A percentile compares a stretch with the other conserved stretches of the same genome.
These are phyloP conservation scores for Phaeosphaeriaceae sp. DNA, from an alignment of 2,329 filamentous ascomycete species.

Conservation along the genomic window DNA sequence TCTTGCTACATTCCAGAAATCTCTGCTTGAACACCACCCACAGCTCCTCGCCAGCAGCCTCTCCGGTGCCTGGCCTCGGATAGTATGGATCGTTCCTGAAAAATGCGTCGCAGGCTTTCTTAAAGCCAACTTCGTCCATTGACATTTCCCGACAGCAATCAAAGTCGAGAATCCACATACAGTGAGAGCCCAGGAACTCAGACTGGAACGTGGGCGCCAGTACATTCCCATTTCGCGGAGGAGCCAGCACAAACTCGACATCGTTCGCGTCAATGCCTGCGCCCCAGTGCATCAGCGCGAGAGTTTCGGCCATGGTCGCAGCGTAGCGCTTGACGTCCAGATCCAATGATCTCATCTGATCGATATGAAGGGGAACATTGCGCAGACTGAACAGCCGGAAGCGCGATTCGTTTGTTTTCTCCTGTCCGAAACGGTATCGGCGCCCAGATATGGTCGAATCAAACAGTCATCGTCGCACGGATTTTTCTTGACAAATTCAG, in stretches of 20 bases:
- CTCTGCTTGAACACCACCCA: slow-evolving; percentile 12
- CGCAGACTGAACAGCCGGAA: slow-evolving; percentile 51
- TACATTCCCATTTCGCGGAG: slow-evolving; percentile 8
- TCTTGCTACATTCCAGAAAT: slow-evolving; percentile 9
- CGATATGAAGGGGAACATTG: slow-evolving; percentile 59
- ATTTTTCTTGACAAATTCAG: slow-evolving; percentile 20
- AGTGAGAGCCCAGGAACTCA: slow-evolving; percentile 12
- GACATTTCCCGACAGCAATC: slow-evolving; percentile 62
- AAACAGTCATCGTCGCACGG: slow-evolving; percentile 54
- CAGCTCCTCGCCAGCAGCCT: slow-evolving; percentile 14
- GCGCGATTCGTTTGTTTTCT: slow-evolving; percentile 8
- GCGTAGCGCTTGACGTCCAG: slow-evolving; percentile 50
- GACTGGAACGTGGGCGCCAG: slow-evolving; percentile 13
- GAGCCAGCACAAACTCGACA: slow-evolving; percentile 62
- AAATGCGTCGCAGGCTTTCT: slow-evolving; percentile 54
- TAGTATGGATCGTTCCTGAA: slow-evolving; percentile 62
- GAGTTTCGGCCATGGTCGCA: slow-evolving; percentile 55
- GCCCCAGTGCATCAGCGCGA: slow-evolving; percentile 61
- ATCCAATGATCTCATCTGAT: slow-evolving; percentile 57
- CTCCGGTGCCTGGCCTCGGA: slow-evolving; percentile 35
- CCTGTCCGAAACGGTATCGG: slow-evolving; percentile 9
- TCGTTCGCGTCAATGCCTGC: slow-evolving; percentile 59
- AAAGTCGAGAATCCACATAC: slow-evolving; percentile 62
- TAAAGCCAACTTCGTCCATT: slow-evolving; percentile 45
- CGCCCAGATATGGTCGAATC: slow-evolving; percentile 59